Base-by-base conservation (phyloP, 2,329 filamentous ascomycete genomes). In the Colletotrichum camelliae region DNA sequence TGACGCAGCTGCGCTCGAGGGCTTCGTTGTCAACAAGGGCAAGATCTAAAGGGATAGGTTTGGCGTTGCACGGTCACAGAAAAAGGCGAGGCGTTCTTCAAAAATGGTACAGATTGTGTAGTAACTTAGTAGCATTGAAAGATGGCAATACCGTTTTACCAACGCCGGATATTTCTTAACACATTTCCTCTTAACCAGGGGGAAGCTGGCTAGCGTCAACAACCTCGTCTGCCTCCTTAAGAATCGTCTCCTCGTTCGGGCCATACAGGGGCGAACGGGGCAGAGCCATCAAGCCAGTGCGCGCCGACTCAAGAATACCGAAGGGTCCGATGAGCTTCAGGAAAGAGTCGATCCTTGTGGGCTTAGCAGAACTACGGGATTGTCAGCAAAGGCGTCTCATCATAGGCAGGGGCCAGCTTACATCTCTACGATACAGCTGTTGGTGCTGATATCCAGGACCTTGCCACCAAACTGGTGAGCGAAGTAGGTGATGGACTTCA, bases 391-490 rank as follows among this genome's bases (percentile, higher is more conserved):
- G 65, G 70, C 58, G 60, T 71, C 67, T 52, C 58, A 21, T 24
- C 13, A n/a, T 57, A 16, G 12, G 39, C 58, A n/a, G 21, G 21
- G 29, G n/a, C 21, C 48, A 15, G 35, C 94, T 91, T 91, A 96
- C 95, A 99, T 86, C 87, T 99, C 97, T 76, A 99, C 96, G 85
- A 98, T 98, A 87, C 97, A 98, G 88, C 97, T 98, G 87, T 95
- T 98, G 69, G 95, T 98, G 89, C 96, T 98, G 81, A 99, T 98
- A 85, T 99, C 97, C 81, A 99, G 86, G 31, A 99, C 95, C 88
- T 99, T 99, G 78, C 97, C 97, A 73, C 96, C 96, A 81, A 99
- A 99, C 83, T 99, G 97, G 87, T 99, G 97, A 21, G 96, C 94
- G 83, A 99, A 93, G 86, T 98, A 97, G 72, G 97, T 99, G 82